Conservation (phyloP, 768 basidiomycete species). For the Kwoniella bestiolae region DNA sequence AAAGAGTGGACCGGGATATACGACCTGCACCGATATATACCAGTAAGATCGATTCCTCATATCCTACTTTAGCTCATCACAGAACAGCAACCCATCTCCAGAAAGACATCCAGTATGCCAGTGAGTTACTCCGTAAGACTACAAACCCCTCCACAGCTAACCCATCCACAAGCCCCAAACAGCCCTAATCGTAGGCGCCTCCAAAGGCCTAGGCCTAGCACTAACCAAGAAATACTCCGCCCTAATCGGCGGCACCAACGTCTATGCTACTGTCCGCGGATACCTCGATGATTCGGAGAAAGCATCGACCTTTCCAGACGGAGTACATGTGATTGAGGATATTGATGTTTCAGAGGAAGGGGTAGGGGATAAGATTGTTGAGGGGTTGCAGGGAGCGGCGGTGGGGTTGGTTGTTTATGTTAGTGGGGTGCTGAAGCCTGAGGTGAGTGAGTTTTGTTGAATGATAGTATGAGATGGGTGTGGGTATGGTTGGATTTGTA, state of each 20-base stretch:
- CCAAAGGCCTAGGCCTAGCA: slow-evolving; percentile 61
- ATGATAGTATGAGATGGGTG: too few species aligned
- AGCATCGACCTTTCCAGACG: slow-evolving; percentile 47
- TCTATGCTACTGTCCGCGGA: slow-evolving; percentile 58
- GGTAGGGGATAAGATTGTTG: slow-evolving; percentile 58
- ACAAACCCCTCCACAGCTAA: neutral
- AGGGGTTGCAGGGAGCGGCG: slow-evolving; percentile 54
- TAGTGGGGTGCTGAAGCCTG: slow-evolving; percentile 60
- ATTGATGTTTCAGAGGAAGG: slow-evolving; percentile 58
- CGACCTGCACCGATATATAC: too few species aligned
- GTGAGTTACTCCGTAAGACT: neutral
- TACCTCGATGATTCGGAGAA: neutral
- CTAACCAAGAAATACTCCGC: slow-evolving; percentile 52
- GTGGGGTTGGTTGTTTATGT: slow-evolving; percentile 59
- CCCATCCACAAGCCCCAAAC: slow-evolving; percentile 21
- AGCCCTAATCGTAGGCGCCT: slow-evolving; percentile 61
- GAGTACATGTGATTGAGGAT: slow-evolving; percentile 57
- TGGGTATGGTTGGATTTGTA: too few species aligned
- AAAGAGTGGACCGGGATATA: neutral
- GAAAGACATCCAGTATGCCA: neutral
- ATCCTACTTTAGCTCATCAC: neutral
- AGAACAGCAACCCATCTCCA: neutral
- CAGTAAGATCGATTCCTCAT: neutral
- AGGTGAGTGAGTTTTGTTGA: slow-evolving; percentile 51
- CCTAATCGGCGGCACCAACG: slow-evolving; percentile 47